Conservation (phyloP, 768 basidiomycete genomes). For the Phanerodontia chrysosporium region DNA sequence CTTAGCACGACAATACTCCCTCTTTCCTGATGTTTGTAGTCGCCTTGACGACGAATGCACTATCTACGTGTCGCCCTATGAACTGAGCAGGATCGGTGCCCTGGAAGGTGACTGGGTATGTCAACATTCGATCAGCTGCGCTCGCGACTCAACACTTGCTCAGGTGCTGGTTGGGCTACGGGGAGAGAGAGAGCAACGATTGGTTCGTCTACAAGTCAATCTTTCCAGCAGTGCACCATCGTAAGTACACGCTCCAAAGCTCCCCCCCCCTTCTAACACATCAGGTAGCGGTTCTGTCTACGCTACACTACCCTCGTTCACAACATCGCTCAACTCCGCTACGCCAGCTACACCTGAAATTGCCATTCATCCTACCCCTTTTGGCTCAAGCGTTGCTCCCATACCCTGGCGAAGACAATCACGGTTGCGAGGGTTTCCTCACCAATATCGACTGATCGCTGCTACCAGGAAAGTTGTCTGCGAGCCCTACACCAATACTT, state of each 20-base stretch:
- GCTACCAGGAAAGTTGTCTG: slow-evolving; percentile 60
- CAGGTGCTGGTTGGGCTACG: slow-evolving; percentile 50
- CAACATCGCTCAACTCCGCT: slow-evolving; percentile 16
- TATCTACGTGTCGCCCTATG: slow-evolving; percentile 58
- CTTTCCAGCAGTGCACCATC: slow-evolving; percentile 27
- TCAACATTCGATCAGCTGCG: neutral
- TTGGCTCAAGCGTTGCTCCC: slow-evolving; percentile 51
- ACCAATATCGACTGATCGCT: slow-evolving; percentile 59
- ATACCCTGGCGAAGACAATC: slow-evolving; percentile 68
- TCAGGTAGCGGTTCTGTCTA: slow-evolving; percentile 6
- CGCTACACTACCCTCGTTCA: slow-evolving; percentile 15
- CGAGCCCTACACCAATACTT: slow-evolving; percentile 64
- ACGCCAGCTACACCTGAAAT: slow-evolving; percentile 23
- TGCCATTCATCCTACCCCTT: slow-evolving; percentile 49
- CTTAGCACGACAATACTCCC: no score
- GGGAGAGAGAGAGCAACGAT: slow-evolving; percentile 35
- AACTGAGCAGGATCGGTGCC: slow-evolving; percentile 61
- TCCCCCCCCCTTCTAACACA: neutral
- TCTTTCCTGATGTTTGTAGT: slow-evolving; percentile 27
- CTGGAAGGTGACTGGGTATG: slow-evolving; percentile 78
- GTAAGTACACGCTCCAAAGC: neutral
- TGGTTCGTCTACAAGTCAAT: slow-evolving; percentile 55
- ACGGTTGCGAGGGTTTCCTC: slow-evolving; percentile 82
- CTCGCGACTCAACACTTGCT: slow-evolving; percentile 8
- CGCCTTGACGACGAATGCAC: slow-evolving; percentile 45